Evolutionary conservation across 164 flowering plant genomes (phyloP), one percentile per base, ranked within the genome.

Genomic region (Vitis cinerea): DNA sequence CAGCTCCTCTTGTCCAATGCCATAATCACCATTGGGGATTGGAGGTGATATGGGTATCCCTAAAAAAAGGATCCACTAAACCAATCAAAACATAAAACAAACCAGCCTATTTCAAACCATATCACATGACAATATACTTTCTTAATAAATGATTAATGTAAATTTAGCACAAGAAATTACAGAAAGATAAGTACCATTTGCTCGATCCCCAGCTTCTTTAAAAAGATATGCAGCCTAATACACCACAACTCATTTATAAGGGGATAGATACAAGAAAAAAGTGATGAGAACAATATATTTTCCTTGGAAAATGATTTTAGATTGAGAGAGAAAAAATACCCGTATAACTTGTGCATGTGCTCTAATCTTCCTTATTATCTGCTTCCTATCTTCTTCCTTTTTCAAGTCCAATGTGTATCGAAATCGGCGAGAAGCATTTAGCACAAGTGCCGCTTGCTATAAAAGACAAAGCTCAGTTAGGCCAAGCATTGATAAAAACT

Each of bases 381-480:
- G 80, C 65, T 80, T 81, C 80, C 82, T 89, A 70, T 93, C 98
- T 78, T 87, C 92, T 82, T 87, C 90, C 79, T 76, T 93, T 75
- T 87, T 91, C 81, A 95, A 73, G 82, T 95, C 98, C 83, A 95
- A 75, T 14, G 99, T 95, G 74, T 95, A 95, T 0, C 99, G 90
- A 72, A 95, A 95, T 72, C 99, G 86, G 8, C 99, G 90, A 64
- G 98, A 93, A 73, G 99, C 99, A 91, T 95, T 95, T 16, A 95
- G 80, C 64, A 93, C 99, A 71, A 95, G 91, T 6, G 99, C 98
- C 8, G 99, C 99, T 91, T 90, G 94, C 99, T 94, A 74, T 61
- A 78, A 65, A 27, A 58, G 30, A 55, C 14, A 65, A 61, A 49
- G 66, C 52, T 12, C 65, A 66, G 10, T 65, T 2, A 68, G 48